Conservation (phyloP, 1,284 basidiomycete genomes). For the Ganoderma lingzhi region DNA sequence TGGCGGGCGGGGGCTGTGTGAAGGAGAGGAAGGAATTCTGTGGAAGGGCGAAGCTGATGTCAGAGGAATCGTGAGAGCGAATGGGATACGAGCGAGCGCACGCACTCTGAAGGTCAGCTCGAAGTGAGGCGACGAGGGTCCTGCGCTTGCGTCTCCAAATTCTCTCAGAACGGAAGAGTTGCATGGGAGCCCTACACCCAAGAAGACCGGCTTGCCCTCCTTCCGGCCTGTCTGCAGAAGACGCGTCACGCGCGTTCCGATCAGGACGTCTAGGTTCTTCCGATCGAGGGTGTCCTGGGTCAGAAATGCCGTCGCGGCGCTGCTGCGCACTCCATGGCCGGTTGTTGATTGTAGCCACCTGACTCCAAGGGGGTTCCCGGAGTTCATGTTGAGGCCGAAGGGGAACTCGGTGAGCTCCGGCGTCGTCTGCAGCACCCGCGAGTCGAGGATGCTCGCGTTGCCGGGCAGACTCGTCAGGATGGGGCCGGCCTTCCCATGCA, state of each 20-base stretch:
- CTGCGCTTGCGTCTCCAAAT: conserved; percentile 2
- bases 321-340: conserved; percentile 39
- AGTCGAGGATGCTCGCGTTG: conserved; percentile 41
- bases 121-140: conserved; percentile 5
- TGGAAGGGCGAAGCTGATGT: not conserved
- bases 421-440: conserved; percentile 42
- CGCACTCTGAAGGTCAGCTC: conserved; percentile 4
- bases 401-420: conserved; percentile 44
- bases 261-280: conserved; percentile 49
- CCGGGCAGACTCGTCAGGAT: conserved; percentile 44
- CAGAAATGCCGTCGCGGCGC: conserved; percentile 40
- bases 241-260: conserved; percentile 48
- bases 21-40: conserved; percentile 11
- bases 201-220: conserved; percentile 5
- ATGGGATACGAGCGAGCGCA: not conserved
- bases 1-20: not conserved
- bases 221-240: conserved; percentile 40
- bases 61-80: not conserved
- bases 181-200: conserved; percentile 11
- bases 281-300: conserved; percentile 36
- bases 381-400: conserved; percentile 48
- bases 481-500: conserved; percentile 34
- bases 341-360: conserved; percentile 35
- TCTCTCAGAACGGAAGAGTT: conserved; percentile 7
- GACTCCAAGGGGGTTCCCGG: conserved; percentile 46